Evolutionary conservation across 345 rosid species (phyloP), one percentile per base, ranked within the genome.

Genomic region (Salix udensis): DNA sequence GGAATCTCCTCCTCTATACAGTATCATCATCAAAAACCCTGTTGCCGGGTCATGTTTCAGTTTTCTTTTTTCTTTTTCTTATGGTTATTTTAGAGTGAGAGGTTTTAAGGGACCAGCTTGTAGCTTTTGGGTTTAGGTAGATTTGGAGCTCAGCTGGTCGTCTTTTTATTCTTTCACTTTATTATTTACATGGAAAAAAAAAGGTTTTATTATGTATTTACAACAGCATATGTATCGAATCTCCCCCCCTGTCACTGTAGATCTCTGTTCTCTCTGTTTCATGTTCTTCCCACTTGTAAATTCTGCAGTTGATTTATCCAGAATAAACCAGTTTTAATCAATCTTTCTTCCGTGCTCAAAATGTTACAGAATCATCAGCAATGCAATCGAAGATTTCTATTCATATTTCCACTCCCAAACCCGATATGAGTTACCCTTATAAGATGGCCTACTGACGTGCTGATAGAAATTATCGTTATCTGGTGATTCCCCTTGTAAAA

Each of bases 101-200:
- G 39, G 23, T 71, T 78, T 73, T 37, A 14, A 73, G 80, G 74
- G 77, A 44, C 85, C 83, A 85, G 84, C 85, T 88, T 66, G 89
- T 77, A 88, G 91, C 91, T 86, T 81, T 40, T 82, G 82, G 64
- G 46, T 74, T 75, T 85, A 84, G 88, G 64, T 74, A 78, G 83
- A 74, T 76, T 77, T 71, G 65, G 82, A 90, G 94, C 89, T 88
- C 89, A 87, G 89, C 88, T 86, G 89, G 83, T 83, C 42, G 75
- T 77, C 75, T 82, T 52, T 61, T 79, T 79, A 89, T 78, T 64
- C 19, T 11, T 39, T 65, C 40, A n/a, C 77, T 76, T 39, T 77
- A 42, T 70, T 65, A 58, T 52, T 2, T 15, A 95, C 97, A 72
- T 10, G 16, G 13, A 72, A 55, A 72, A 26, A 48, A 48, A 24